Evolutionary conservation across 192 early-diverging fungal genomes (phyloP).

Genomic region (Piromyces finnis): DNA sequence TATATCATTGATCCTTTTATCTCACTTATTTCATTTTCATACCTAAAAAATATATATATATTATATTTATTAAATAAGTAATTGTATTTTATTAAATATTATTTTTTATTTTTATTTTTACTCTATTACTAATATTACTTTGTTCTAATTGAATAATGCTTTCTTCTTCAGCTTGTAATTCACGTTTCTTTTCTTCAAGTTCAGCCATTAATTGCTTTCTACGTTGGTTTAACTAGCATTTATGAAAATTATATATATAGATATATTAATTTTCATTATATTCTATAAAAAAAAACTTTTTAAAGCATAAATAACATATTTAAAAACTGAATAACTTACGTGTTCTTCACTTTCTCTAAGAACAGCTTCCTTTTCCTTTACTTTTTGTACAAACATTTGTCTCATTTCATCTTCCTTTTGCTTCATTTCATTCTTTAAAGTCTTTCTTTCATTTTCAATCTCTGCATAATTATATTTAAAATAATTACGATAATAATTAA

Average conservation of each 20-base stretch:
- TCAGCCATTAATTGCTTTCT: not conserved
- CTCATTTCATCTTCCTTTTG: slow-evolving; percentile 55
- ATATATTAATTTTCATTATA: no score
- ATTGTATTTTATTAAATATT: no score
- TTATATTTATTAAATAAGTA: no score
- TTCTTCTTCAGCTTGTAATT: not conserved
- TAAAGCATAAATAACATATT: no score
- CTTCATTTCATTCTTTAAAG: slow-evolving; percentile 49
- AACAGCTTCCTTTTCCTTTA: slow-evolving; percentile 37
- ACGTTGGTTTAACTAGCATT: not conserved
- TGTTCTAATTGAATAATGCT: not conserved
- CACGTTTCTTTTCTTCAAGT: not conserved
- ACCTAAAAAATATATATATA: no score
- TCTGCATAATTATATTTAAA: slow-evolving; percentile 12
- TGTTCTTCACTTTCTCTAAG: slow-evolving; percentile 24
- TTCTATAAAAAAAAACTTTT: no score
- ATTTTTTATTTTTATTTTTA: no score
- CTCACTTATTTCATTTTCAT: no score
- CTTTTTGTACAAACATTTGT: slow-evolving; percentile 32
- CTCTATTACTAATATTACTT: not conserved
- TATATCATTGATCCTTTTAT: no score
- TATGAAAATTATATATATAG: no score
- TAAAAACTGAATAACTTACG: not conserved
- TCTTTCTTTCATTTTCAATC: slow-evolving; percentile 42
- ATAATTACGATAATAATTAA: not conserved